These are phyloP conservation scores for Mycena vitilis DNA, from an alignment of 768 basidiomycete genomes.

Conservation along the genomic window DNA sequence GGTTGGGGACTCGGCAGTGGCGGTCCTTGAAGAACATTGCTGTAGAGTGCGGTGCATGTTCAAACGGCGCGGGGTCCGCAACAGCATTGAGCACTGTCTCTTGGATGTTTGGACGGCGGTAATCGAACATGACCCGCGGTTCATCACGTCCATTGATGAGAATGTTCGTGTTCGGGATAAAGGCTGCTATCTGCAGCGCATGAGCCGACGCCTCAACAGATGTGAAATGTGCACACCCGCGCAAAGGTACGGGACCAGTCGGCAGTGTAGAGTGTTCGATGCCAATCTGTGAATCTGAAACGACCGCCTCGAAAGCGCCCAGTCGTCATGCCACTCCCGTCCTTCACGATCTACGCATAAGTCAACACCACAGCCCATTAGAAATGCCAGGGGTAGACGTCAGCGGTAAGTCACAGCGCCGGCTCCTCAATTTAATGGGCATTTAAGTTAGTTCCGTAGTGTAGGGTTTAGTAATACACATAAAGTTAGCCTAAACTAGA, in stretches of 20 bases:
- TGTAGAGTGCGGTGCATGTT: constrained; percentile 18
- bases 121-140: constrained; percentile 28
- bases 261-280: constrained; percentile 8
- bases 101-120: background rate
- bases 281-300: constrained; percentile 8
- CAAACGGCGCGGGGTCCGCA: constrained; percentile 13
- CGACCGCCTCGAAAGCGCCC: background rate
- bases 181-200: too few species aligned
- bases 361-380: too few species aligned
- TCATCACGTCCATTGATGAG: constrained; percentile 27
- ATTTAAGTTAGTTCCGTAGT: too few species aligned
- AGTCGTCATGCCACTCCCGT: constrained; percentile 17
- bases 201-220: too few species aligned
- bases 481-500: too few species aligned
- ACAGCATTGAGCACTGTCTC: background rate
- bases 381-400: too few species aligned
- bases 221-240: too few species aligned
- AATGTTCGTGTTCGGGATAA: constrained; percentile 19
- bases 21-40: constrained; percentile 19
- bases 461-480: too few species aligned
- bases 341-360: constrained; percentile 9
- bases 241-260: constrained; percentile 12
- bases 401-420: too few species aligned
- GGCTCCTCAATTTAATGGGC: too few species aligned
- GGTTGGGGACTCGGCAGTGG: constrained; percentile 9